These are phyloP conservation scores for Cyclospora cayetanensis DNA, from an alignment of 169 alveolate species.

Conservation along the genomic window DNA sequence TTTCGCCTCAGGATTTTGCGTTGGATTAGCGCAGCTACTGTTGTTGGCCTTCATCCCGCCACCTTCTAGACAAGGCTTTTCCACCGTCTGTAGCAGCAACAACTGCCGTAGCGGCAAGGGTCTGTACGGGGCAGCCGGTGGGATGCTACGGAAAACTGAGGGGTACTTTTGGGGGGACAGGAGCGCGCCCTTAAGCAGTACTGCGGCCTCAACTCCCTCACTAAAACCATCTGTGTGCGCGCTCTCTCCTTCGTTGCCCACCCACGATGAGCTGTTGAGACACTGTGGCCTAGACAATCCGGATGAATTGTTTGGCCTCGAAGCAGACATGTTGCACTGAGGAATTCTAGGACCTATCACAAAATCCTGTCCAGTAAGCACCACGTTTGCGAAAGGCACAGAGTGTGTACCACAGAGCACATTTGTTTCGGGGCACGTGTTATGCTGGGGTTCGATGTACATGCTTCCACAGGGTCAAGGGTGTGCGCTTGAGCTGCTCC, in stretches of 20 bases:
- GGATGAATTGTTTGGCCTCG: background rate
- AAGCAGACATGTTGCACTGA: no score
- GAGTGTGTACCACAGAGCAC: no score
- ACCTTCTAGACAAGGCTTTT: slow-evolving; percentile 19
- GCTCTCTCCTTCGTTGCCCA: background rate
- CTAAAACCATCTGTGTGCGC: background rate
- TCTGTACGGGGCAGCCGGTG: background rate
- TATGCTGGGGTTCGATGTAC: no score
- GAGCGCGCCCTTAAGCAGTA: background rate
- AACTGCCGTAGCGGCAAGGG: background rate
- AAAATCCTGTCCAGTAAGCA: no score
- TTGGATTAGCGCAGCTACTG: slow-evolving; percentile 39
- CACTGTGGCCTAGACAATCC: background rate
- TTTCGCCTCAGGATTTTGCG: background rate
- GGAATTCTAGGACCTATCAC: no score
- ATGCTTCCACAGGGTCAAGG: no score
- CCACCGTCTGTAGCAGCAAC: slow-evolving; percentile 11
- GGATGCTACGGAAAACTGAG: background rate
- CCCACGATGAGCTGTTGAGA: slow-evolving; percentile 21
- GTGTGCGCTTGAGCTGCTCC: no score
- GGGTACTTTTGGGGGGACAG: background rate
- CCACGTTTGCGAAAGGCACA: no score
- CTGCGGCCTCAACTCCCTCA: background rate
- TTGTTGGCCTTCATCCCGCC: slow-evolving; percentile 13
- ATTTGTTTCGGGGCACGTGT: no score